A percentile compares a stretch with the other conserved stretches of the same genome.
Conservation (phyloP, 2,329 filamentous ascomycete species). For the Curvularia lunata region DNA sequence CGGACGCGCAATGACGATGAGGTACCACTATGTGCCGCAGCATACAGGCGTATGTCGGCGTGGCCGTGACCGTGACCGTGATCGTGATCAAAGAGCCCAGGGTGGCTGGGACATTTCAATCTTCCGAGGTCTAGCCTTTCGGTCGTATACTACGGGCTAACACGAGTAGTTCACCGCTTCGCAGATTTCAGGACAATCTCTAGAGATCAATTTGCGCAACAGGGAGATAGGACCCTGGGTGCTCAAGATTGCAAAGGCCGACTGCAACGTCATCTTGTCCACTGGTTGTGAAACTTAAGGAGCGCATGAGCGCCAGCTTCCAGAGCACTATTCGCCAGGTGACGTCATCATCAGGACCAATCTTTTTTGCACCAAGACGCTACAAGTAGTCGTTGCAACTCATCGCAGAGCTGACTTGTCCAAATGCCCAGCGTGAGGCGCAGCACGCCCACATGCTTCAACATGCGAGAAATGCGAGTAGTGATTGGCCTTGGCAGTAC, state of each 20-base stretch:
- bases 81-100: no score
- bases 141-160: background rate
- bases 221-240: background rate
- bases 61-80: no score
- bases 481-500: no score
- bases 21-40: background rate
- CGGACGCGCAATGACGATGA: background rate
- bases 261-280: background rate
- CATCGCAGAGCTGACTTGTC: background rate
- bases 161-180: background rate
- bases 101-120: background rate
- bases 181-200: background rate
- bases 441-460: background rate
- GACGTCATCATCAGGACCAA: background rate
- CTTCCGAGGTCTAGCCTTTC: background rate
- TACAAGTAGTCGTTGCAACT: background rate
- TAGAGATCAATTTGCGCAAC: background rate
- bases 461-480: background rate
- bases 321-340: background rate
- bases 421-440: background rate
- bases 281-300: background rate
- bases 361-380: background rate
- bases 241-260: background rate
- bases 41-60: background rate
- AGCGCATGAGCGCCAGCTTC: background rate